A percentile compares a stretch with the other conserved stretches of the same genome.
Evolutionary conservation across 1,284 basidiomycete species (phyloP).

Genomic region (Melampsora abietis-canadensis): DNA sequence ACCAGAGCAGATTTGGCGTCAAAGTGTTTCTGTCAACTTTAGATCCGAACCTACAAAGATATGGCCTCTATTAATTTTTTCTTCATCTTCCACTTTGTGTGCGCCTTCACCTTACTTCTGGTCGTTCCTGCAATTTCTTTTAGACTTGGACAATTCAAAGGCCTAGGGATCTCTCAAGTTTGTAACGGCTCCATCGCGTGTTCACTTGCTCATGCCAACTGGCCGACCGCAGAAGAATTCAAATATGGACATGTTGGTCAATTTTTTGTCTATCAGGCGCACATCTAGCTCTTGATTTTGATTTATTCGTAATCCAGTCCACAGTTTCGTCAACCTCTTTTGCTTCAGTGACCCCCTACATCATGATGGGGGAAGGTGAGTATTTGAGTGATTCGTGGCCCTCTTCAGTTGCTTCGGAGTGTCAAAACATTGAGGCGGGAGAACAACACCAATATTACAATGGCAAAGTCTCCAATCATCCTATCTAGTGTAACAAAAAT

Average conservation of each 20-base stretch:
- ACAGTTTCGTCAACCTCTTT: neutral
- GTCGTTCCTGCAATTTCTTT: too few relatives aligned
- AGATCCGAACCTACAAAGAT: neutral
- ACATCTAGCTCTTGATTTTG: neutral
- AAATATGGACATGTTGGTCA: neutral
- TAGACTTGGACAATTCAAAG: neutral
- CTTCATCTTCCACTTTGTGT: neutral
- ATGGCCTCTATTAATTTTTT: neutral
- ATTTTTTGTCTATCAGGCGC: neutral
- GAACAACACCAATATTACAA: neutral
- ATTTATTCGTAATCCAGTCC: neutral
- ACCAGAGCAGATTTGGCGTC: neutral
- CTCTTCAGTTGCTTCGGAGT: neutral
- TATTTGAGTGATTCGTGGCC: neutral
- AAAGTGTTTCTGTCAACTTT: neutral
- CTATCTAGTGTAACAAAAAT: neutral
- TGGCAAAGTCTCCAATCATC: neutral
- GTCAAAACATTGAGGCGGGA: neutral
- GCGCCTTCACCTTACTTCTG: too few relatives aligned
- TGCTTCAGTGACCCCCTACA: neutral
- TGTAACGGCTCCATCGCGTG: neutral
- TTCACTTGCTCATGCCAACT: neutral
- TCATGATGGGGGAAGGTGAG: neutral
- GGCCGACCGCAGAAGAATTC: neutral
- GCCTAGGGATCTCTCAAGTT: neutral